Percentiles rank a stretch among this genome's conserved stretches.
Conservation (phyloP, 257 asterid species). For the Fraxinus americana region DNA sequence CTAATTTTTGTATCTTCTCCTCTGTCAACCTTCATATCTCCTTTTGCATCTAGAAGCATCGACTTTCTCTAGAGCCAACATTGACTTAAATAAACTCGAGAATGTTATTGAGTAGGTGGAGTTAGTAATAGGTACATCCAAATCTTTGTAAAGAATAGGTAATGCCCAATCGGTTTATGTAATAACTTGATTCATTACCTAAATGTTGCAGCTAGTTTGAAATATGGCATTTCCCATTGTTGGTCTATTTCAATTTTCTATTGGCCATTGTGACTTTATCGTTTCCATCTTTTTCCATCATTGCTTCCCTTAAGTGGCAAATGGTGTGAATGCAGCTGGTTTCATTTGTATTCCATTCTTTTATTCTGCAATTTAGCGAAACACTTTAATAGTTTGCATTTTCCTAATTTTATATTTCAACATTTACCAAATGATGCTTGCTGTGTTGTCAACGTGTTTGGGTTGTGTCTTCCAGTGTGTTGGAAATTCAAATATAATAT, state of each 20-base stretch:
- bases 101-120: background rate
- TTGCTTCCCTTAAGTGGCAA: background rate
- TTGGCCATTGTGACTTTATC: background rate
- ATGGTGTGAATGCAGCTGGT: background rate
- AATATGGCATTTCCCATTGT: background rate
- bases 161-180: background rate
- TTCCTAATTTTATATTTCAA: background rate
- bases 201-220: background rate
- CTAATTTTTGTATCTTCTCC: background rate
- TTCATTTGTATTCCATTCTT: background rate
- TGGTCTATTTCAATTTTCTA: background rate
- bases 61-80: background rate
- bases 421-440: background rate
- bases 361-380: background rate
- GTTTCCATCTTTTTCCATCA: background rate
- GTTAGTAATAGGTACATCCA: background rate
- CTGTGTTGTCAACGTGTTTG: background rate
- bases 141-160: background rate
- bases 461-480: background rate
- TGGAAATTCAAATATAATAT: too few relatives aligned
- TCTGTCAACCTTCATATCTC: background rate
- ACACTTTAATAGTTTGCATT: background rate
- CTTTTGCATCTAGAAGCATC: background rate
- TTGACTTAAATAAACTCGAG: background rate
- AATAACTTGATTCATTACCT: background rate